Evolutionary conservation across 495 filamentous ascomycete genomes (phyloP), one percentile per base, ranked within the genome.

Genomic region (Talaromyces liani): DNA sequence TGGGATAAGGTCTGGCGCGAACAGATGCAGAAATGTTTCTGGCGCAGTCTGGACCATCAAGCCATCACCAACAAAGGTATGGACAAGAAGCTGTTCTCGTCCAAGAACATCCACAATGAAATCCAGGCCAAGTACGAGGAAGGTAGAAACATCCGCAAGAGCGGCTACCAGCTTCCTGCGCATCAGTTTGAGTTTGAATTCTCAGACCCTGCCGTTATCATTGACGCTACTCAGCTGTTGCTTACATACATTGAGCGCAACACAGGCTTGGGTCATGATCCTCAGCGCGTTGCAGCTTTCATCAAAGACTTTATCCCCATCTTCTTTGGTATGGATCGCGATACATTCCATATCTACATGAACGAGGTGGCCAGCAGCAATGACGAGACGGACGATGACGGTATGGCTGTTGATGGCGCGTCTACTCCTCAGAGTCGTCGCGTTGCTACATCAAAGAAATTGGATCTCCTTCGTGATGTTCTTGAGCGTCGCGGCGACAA

Each of bases 1-100:
- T 99, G 95, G 95, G 92, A 98, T 75, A 98, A 97, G 72, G 91
- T 98, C 24, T 99, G 95, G 95, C 91, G 92, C 62, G 87, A 88
- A 62, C 94, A 97, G 73, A 97, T 92, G 51, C 87, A 93, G 65
- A 83, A 87, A 65, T 91, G 93, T 71, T 97, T 96, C 75, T 93
- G 93, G 80, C 92, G 88, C 75, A 96, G 92, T 75, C 84, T 99
- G 57, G 95, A 99, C 65, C 95, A 98, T 69, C 93, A 96, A 80
- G 90, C 91, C 12, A 91, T 96, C 64, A 87, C 88, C 39, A 87
- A 88, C 66, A 96, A 93, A 75, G 78, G 80, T 33, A 84, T 82
- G 9, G 93, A 98, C 76, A 97, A 97, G 80, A 91, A 91, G 56
- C 87, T 91, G 61, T 93, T 97, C 61, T 85, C 91, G 51, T 84